phyloP scores from a whole-genome alignment of 2,329 filamentous ascomycete genomes.

The Plectosphaerella plurivora region DNA sequence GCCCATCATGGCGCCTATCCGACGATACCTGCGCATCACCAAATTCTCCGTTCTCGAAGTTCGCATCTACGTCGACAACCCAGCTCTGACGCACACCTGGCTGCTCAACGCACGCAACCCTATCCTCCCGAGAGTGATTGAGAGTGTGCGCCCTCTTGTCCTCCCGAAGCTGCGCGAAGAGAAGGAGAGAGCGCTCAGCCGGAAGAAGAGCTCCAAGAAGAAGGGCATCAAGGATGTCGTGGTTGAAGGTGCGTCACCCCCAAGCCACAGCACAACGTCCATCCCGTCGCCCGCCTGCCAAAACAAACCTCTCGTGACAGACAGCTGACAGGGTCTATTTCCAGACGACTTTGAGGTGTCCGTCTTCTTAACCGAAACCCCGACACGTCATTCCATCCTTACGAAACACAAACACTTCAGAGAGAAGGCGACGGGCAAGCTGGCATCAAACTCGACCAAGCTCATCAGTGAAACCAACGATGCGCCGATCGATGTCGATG shows the following conservation, averaged over 20 bases:
- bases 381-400: constrained; percentile 79
- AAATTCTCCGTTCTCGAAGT: constrained; percentile 95
- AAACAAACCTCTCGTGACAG: constrained; percentile 1
- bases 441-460: constrained; percentile 59
- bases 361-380: constrained; percentile 85
- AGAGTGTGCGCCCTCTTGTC: constrained; percentile 78
- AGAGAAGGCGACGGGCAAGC: constrained; percentile 46
- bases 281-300: too few relatives aligned
- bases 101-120: constrained; percentile 73
- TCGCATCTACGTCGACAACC: constrained; percentile 92
- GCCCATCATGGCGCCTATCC: constrained; percentile 71
- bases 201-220: constrained; percentile 65
- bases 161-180: constrained; percentile 90
- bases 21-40: constrained; percentile 85
- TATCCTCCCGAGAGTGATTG: constrained; percentile 76
- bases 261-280: neutral
- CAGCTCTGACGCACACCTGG: constrained; percentile 76
- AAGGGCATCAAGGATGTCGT: constrained; percentile 86
- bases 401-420: constrained; percentile 79
- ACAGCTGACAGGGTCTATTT: constrained; percentile 2
- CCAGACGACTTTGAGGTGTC: constrained; percentile 93
- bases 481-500: constrained; percentile 34
- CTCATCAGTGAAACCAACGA: constrained; percentile 54
- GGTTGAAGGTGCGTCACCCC: constrained; percentile 57
- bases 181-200: constrained; percentile 55